Percentiles rank a stretch among this genome's conserved stretches.
Evolutionary conservation across 345 rosid genomes (phyloP).

Genomic region (Tarenaya hassleriana): DNA sequence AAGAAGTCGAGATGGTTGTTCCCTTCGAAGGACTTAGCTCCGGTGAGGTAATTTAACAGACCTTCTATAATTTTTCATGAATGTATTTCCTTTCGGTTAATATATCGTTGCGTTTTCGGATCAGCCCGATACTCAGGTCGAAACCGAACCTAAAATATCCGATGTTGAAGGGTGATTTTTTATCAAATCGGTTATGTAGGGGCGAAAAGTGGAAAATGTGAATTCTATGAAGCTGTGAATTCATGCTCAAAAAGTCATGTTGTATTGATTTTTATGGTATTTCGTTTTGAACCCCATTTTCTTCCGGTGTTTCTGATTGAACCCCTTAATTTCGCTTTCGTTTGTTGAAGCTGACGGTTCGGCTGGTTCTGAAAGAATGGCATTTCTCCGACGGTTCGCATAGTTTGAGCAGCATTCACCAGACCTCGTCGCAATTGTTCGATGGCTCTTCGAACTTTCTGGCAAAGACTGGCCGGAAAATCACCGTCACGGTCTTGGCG

Average conservation of each 20-base stretch:
- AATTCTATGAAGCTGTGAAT: too few relatives aligned
- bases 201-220: too few relatives aligned
- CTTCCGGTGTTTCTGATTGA: background rate
- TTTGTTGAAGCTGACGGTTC: conserved; percentile 59
- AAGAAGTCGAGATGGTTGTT: conserved; percentile 78
- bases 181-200: too few relatives aligned
- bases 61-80: background rate
- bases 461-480: conserved; percentile 68
- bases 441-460: conserved; percentile 48
- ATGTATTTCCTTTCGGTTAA: too few relatives aligned
- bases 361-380: conserved; percentile 87
- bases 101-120: too few relatives aligned
- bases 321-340: background rate
- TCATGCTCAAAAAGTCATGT: too few relatives aligned
- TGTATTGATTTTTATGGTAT: too few relatives aligned
- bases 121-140: too few relatives aligned
- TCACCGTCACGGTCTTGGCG: conserved; percentile 47
- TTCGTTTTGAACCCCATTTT: too few relatives aligned
- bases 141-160: too few relatives aligned
- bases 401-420: conserved; percentile 39
- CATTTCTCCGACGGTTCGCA: conserved; percentile 90
- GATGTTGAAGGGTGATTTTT: too few relatives aligned
- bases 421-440: conserved; percentile 41
- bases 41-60: conserved; percentile 66
- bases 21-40: conserved; percentile 76